phyloP scores from a whole-genome alignment of 2,329 filamentous ascomycete species.

The Celoporthe dispersa region DNA sequence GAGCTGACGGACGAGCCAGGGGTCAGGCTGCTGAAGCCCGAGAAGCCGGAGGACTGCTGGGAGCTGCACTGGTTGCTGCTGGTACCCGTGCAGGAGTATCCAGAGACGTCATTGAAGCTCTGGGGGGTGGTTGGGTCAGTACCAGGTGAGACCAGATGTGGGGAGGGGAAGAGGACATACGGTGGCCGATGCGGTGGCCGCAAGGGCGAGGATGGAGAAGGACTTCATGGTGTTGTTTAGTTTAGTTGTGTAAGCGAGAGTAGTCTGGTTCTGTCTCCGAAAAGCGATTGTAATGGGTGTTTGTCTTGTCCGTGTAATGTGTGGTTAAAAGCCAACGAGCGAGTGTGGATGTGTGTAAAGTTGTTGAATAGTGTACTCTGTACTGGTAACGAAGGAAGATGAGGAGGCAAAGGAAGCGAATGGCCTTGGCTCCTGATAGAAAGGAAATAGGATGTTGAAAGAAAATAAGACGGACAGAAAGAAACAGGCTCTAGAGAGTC shows the following conservation, averaged over 20 bases:
- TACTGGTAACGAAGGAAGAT: constrained; percentile 36
- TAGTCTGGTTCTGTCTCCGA: constrained; percentile 3
- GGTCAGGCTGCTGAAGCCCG: constrained; percentile 64
- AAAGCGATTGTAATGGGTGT: constrained; percentile 17
- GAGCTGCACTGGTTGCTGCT: constrained; percentile 76
- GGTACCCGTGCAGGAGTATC: constrained; percentile 72
- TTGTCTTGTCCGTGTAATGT: background rate
- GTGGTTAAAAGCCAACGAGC: constrained; percentile 16
- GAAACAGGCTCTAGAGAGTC: constrained; percentile 15
- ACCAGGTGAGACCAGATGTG: background rate
- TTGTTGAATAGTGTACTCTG: constrained; percentile 24
- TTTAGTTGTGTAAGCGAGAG: constrained; percentile 23
- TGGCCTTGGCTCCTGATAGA: constrained; percentile 54
- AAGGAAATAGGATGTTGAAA: constrained; percentile 37
- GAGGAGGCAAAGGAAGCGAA: constrained; percentile 58
- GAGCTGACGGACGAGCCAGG: constrained; percentile 60
- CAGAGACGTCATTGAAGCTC: constrained; percentile 38
- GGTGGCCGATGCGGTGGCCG: constrained; percentile 56
- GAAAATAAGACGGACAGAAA: constrained; percentile 26
- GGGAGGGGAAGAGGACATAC: constrained; percentile 37
- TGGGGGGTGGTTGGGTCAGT: constrained; percentile 29
- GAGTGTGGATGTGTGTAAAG: constrained; percentile 21
- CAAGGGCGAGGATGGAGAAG: constrained; percentile 53
- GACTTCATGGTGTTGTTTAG: constrained; percentile 56
- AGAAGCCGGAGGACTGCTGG: constrained; percentile 64